A percentile compares a stretch with the other conserved stretches of the same genome.
phyloP scores from a whole-genome alignment of 2,329 filamentous ascomycete genomes.

The Apiospora hydei region DNA sequence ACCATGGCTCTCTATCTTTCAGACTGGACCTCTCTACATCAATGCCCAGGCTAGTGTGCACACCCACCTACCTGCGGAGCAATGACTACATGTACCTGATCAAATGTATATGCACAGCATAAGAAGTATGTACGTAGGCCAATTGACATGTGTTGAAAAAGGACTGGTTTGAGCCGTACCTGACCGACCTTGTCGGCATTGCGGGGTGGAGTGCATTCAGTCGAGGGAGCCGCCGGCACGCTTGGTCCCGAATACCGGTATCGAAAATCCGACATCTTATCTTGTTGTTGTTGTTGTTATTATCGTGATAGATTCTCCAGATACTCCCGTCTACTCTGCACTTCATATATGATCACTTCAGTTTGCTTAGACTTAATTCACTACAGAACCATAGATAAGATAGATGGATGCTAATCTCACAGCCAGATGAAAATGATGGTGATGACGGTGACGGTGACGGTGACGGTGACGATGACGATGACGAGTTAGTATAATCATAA shows the following conservation, averaged over 20 bases:
- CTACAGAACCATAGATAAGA: not conserved
- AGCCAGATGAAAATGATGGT: not conserved
- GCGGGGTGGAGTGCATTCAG: slow-evolving; percentile 4
- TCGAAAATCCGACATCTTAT: not conserved
- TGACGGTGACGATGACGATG: not conserved
- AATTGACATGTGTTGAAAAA: not conserved
- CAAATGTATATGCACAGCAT: not conserved
- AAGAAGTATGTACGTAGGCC: not conserved
- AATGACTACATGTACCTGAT: too few relatives aligned
- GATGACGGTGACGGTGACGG: not conserved
- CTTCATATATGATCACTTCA: not conserved
- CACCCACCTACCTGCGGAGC: not conserved
- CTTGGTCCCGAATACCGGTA: slow-evolving; percentile 6
- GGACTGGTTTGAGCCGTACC: not conserved
- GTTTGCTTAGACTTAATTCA: not conserved
- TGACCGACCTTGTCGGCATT: slow-evolving; percentile 4
- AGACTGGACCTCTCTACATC: not conserved
- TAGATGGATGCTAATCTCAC: not conserved
- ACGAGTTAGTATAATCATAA: not conserved
- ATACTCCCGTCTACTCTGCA: not conserved
- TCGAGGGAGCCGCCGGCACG: slow-evolving; percentile 16
- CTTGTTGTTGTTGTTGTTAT: not conserved
- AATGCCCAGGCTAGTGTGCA: not conserved
- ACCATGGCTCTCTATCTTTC: not conserved
- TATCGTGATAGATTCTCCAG: not conserved